These are phyloP conservation scores for Alectoria sarmentosa DNA, from an alignment of 495 filamentous ascomycete genomes.

Conservation along the genomic window DNA sequence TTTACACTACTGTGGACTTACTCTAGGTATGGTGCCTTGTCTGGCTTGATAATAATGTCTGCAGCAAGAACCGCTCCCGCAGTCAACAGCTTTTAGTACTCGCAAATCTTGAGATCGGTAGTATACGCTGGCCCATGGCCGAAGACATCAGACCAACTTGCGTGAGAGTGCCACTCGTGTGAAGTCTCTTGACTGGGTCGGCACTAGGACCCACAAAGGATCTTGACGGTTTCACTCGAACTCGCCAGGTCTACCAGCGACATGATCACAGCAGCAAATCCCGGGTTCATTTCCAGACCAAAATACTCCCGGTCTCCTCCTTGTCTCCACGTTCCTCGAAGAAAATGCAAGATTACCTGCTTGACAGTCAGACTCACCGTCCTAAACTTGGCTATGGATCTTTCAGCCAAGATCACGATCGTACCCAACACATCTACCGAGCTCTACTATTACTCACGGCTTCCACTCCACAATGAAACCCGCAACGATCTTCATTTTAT, in stretches of 20 bases:
- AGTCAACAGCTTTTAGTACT: constrained; percentile 51
- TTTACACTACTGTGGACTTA: constrained; percentile 56
- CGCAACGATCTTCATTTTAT: constrained; percentile 62
- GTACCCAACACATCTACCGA: constrained; percentile 79
- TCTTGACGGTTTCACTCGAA: constrained; percentile 55
- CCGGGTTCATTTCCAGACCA: constrained; percentile 58
- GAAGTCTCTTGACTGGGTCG: constrained; percentile 46
- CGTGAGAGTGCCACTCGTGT: constrained; percentile 38
- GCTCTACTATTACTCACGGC: constrained; percentile 65
- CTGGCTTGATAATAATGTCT: constrained; percentile 65
- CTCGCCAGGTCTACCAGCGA: constrained; percentile 59
- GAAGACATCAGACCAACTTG: constrained; percentile 60
- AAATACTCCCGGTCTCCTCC: constrained; percentile 48
- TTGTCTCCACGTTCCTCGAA: constrained; percentile 52
- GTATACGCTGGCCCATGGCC: constrained; percentile 64
- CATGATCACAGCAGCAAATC: constrained; percentile 56
- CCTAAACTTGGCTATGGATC: not conserved
- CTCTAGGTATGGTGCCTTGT: constrained; percentile 59
- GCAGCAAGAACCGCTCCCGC: constrained; percentile 54
- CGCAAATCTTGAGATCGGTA: constrained; percentile 60
- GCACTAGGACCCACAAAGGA: constrained; percentile 57
- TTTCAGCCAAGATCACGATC: not conserved
- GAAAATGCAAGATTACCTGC: constrained; percentile 54
- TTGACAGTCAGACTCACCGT: not conserved
- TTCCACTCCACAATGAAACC: constrained; percentile 56